A percentile compares a stretch with the other conserved stretches of the same genome.
Conservation (phyloP, 2,329 filamentous ascomycete genomes). For the Teratosphaeria viscida region DNA sequence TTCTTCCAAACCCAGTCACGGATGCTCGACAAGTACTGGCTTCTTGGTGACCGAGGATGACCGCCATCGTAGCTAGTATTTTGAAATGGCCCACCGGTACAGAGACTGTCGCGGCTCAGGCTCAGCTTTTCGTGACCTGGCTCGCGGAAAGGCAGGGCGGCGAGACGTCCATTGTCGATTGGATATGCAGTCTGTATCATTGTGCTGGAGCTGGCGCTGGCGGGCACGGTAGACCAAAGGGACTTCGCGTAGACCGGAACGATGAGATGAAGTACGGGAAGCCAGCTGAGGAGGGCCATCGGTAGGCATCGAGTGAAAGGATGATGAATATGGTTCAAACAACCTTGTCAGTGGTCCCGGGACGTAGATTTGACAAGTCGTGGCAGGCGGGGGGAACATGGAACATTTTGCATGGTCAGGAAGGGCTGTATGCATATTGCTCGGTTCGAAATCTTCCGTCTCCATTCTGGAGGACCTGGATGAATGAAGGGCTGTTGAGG, state of each 20-base stretch:
- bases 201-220: conserved; percentile 4
- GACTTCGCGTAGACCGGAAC: background rate
- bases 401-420: background rate
- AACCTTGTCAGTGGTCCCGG: too few species aligned
- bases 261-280: background rate
- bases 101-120: conserved; percentile 41
- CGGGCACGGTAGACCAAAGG: conserved; percentile 6
- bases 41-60: conserved; percentile 30
- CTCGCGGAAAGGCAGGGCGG: conserved; percentile 35
- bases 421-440: background rate
- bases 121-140: conserved; percentile 34
- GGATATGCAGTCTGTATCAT: conserved; percentile 27
- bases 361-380: background rate
- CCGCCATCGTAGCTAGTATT: conserved; percentile 36
- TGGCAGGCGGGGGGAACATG: too few species aligned
- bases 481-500: too few species aligned
- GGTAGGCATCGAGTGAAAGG: background rate
- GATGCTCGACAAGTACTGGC: conserved; percentile 30
- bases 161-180: conserved; percentile 39
- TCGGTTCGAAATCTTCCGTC: background rate
- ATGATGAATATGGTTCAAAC: background rate
- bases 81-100: conserved; percentile 43
- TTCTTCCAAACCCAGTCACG: conserved; percentile 40
- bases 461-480: background rate
- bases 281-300: background rate